Evolutionary conservation across 352 stramenopile species (phyloP).

Genomic region (Globisporangium nagaii): DNA sequence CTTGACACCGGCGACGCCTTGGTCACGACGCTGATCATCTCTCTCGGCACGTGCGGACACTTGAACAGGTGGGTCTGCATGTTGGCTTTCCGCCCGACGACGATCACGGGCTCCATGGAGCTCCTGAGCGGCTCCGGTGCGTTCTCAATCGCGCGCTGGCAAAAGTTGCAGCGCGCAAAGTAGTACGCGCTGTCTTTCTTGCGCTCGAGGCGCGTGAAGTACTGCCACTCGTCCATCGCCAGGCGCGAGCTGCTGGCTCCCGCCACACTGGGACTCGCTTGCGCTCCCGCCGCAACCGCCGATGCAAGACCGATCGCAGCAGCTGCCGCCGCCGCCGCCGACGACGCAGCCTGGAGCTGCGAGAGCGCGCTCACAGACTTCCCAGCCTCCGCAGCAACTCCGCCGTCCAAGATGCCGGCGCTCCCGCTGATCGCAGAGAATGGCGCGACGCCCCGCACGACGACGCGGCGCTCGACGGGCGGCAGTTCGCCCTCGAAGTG

Average conservation of each 20-base stretch:
- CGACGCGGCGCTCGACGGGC: conserved; percentile 30
- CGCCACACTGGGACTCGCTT: not conserved
- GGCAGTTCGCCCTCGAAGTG: conserved; percentile 67
- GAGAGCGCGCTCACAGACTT: not conserved
- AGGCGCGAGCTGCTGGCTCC: conserved; percentile 22
- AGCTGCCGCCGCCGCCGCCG: not conserved
- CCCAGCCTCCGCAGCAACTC: conserved; percentile 3
- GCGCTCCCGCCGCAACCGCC: not conserved
- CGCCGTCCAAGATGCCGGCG: too few relatives aligned
- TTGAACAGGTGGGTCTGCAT: conserved; percentile 83
- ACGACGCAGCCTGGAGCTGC: not conserved
- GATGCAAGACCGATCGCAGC: not conserved
- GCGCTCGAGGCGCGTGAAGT: conserved; percentile 69
- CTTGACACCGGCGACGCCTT: conserved; percentile 11
- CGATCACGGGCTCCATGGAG: conserved; percentile 45
- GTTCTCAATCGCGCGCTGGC: conserved; percentile 53
- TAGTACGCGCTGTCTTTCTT: conserved; percentile 74
- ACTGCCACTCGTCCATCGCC: conserved; percentile 72
- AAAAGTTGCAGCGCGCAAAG: conserved; percentile 78
- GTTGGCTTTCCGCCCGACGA: conserved; percentile 75
- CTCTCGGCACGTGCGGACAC: conserved; percentile 63
- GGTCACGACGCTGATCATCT: conserved; percentile 15
- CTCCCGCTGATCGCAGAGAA: conserved; percentile 8
- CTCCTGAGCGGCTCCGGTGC: conserved; percentile 39
- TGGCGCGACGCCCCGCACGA: not conserved